Percentiles rank a stretch among this genome's conserved stretches.
Evolutionary conservation across 768 basidiomycete species (phyloP).

Genomic region (Symmetrospora coprosmae): DNA sequence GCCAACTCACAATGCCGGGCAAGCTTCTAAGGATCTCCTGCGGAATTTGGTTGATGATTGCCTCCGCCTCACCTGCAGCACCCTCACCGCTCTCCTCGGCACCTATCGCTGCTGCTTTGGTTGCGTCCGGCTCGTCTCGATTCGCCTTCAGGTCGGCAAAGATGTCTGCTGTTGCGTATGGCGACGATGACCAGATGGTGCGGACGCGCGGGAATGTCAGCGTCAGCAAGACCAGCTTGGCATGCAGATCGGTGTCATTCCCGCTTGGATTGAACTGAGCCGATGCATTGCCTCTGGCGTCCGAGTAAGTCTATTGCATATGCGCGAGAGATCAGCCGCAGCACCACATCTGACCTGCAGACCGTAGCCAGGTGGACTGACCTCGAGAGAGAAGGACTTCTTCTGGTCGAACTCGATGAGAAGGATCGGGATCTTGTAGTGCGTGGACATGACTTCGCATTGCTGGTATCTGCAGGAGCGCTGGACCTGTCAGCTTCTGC

Average conservation of each 20-base stretch:
- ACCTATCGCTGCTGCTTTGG: slow-evolving; percentile 62
- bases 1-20: slow-evolving; percentile 50
- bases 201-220: slow-evolving; percentile 80
- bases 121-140: slow-evolving; percentile 63
- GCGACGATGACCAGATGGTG: slow-evolving; percentile 94
- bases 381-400: slow-evolving; percentile 82
- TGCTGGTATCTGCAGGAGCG: slow-evolving; percentile 62
- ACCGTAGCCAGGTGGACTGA: background rate
- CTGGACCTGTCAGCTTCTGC: background rate
- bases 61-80: slow-evolving; percentile 45
- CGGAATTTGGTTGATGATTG: slow-evolving; percentile 46
- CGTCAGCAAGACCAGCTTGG: slow-evolving; percentile 79
- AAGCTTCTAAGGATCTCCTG: slow-evolving; percentile 70
- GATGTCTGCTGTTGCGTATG: slow-evolving; percentile 77
- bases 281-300: slow-evolving; percentile 33
- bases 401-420: slow-evolving; percentile 97
- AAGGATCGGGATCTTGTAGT: slow-evolving; percentile 84
- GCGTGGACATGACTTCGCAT: slow-evolving; percentile 88
- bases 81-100: slow-evolving; percentile 56
- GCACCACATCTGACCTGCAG: background rate
- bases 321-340: background rate
- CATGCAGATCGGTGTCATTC: slow-evolving; percentile 42
- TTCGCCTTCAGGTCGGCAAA: slow-evolving; percentile 79
- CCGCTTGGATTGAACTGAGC: too few relatives aligned
- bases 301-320: slow-evolving; percentile 35